A percentile compares a stretch with the other conserved stretches of the same genome.
These are phyloP conservation scores for Leishmania amazonensis DNA, from an alignment of 208 protist species.

Conservation along the genomic window DNA sequence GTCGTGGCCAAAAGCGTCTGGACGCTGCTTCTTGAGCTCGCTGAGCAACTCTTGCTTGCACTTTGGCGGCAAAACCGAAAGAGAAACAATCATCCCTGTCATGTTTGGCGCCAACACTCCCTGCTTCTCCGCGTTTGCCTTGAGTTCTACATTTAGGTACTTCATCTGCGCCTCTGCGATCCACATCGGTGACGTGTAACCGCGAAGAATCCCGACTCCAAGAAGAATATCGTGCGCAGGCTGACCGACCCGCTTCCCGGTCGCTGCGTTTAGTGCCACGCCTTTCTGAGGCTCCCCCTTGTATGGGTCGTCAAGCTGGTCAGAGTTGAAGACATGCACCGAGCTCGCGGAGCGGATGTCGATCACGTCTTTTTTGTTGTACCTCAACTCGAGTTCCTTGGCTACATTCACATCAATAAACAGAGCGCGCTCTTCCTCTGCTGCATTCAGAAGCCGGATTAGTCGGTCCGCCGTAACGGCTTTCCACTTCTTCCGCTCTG, in stretches of 20 bases:
- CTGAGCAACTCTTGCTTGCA: slow-evolving; percentile 48
- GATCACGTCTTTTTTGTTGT: slow-evolving; percentile 56
- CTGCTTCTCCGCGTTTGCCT: slow-evolving; percentile 28
- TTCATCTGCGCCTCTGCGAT: slow-evolving; percentile 79
- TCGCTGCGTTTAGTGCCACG: slow-evolving; percentile 77
- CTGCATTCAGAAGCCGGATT: slow-evolving; percentile 63
- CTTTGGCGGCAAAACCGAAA: slow-evolving; percentile 56
- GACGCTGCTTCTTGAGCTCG: slow-evolving; percentile 52
- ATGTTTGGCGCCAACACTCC: slow-evolving; percentile 79
- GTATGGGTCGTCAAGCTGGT: slow-evolving; percentile 88
- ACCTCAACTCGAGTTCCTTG: slow-evolving; percentile 53
- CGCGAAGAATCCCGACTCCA: slow-evolving; percentile 80
- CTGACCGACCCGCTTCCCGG: slow-evolving; percentile 85
- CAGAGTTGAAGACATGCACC: slow-evolving; percentile 79
- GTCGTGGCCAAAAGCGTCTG: slow-evolving; percentile 76
- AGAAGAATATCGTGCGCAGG: slow-evolving; percentile 90
- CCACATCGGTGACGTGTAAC: slow-evolving; percentile 91
- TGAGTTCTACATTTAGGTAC: slow-evolving; percentile 81
- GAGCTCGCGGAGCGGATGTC: slow-evolving; percentile 80
- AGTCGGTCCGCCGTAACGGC: slow-evolving; percentile 78
- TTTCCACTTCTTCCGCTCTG: slow-evolving; percentile 82
- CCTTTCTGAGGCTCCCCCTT: slow-evolving; percentile 86
- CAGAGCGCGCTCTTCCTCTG: slow-evolving; percentile 75
- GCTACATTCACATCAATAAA: slow-evolving; percentile 75
- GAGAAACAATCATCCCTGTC: slow-evolving; percentile 76